Base-by-base conservation (phyloP, 2,329 filamentous ascomycete species). In the Thielaviopsis euricoi region DNA sequence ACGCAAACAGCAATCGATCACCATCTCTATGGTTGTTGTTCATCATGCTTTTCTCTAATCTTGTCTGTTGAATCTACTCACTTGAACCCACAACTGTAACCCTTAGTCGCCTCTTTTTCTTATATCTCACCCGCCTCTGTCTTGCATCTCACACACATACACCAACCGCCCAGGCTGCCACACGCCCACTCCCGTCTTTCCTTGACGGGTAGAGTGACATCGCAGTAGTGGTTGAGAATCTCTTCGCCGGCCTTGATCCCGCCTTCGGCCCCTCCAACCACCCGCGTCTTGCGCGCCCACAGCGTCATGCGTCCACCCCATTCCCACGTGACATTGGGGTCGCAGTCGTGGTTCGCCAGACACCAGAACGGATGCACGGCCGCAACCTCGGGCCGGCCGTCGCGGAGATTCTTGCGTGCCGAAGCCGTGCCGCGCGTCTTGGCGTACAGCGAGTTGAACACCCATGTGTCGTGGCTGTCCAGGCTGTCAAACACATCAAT, bases 351-450 rank as follows among this genome's bases (percentile, higher is more conserved):
- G 66, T 98, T 98, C 26, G 91, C 90, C 29, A 97, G 76, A 70
- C 90, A 97, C 89, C 93, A 98, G 64, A 95, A 82, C 1, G 91
- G 89, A 71, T 97, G 90, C 26, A 97, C 90, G 26, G 91, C 91
- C 26, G 88, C 89, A 4, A 95, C 86, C 65, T 97, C 93, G 0
- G 93, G 91, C 10, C 87, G 81, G 2, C 89, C 87, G 62, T 91
- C 87, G 64, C 80, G 79, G 0, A 77, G 78, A 61, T 81, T 89
- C 63, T 93, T 84, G 46, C 87, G 80, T 4, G 90, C 91, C 1
- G 89, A 95, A 0, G 93, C 93, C 0, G 90, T 95, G 56, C 89
- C 93, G 23, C 93, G 81, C 69, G 96, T 95, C 68, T 97, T 97
- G 63, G 87, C 82, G 68, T 91, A 95, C 5, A 96, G 76, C 0